phyloP scores from a whole-genome alignment of 192 early-diverging fungal species.

The Spinellus fusiger region DNA sequence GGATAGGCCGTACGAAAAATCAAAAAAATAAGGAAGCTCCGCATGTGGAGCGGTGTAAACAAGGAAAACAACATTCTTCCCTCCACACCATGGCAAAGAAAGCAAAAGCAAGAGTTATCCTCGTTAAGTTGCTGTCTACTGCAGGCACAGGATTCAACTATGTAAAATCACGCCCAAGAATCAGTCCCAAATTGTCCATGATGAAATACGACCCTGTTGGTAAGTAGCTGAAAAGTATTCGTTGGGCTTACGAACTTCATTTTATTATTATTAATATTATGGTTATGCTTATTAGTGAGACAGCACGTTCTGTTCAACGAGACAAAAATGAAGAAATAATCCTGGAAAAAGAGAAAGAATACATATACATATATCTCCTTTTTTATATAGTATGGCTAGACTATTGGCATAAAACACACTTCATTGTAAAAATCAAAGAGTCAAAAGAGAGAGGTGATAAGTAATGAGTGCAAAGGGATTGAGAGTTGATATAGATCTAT shows the following conservation, averaged over 20 bases:
- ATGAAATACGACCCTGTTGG: constrained; percentile 94
- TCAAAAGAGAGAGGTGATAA: too few relatives aligned
- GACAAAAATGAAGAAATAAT: constrained; percentile 67
- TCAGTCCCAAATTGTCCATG: constrained; percentile 75
- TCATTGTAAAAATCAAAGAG: too few relatives aligned
- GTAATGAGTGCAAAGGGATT: too few relatives aligned
- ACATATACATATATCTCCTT: background rate
- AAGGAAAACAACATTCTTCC: background rate
- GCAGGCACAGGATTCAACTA: constrained; percentile 94
- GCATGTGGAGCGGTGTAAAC: background rate
- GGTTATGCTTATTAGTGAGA: constrained; percentile 50
- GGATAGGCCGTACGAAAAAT: background rate
- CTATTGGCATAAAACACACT: too few relatives aligned
- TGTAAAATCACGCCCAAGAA: constrained; percentile 70
- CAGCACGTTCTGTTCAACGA: constrained; percentile 86
- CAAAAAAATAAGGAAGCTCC: background rate
- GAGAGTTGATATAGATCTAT: too few relatives aligned
- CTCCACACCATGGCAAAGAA: constrained; percentile 63
- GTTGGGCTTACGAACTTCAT: too few relatives aligned
- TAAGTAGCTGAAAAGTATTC: constrained; percentile 27
- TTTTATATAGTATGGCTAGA: too few relatives aligned
- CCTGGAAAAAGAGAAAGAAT: constrained; percentile 8
- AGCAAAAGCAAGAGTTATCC: constrained; percentile 76
- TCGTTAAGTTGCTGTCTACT: constrained; percentile 79
- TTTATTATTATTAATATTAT: background rate